Base-by-base conservation (phyloP, 495 filamentous ascomycete genomes). In the Aspergillus diversus region DNA sequence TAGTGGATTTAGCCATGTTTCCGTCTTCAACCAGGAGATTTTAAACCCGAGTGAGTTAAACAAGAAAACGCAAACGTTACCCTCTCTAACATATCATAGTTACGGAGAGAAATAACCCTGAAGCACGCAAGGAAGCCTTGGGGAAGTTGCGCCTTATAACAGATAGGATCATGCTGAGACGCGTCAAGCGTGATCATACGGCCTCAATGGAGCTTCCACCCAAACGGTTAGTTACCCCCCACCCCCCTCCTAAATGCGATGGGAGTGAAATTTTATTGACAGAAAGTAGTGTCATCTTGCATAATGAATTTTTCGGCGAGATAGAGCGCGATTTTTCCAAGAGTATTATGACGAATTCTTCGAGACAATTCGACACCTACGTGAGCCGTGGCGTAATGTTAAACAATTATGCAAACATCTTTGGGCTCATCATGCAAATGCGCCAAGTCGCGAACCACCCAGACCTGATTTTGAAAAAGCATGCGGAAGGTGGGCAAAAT, bases 341-440 rank as follows among this genome's bases (percentile, higher is more conserved):
- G 34, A 95, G 90, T 71, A 97, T 99, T 77, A 98, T 97, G 92
- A 89, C 85, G 21, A 95, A 91, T 67, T 89, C 89, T 9, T 86
- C 87, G 39, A 86, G 95, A 43, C 87, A 92, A 62, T 99, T 97
- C 64, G 91, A 97, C 64, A 97, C 92, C 1, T 99, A 97, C 68
- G 95, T 97, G 17, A 91, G 92, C 52, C 90, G 90, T 48, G 95
- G 94, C 75, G 95, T 98, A 5, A 86, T 97, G 74, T 84, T 98
- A 59, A 97, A 97, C 79, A 99, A 98, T 69, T 97, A 97, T 68
- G 93, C 94, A 43, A 83, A 82, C 69, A 87, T 89, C 68, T 87
- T 88, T 64, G 92, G 92, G 51, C 83, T 97, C 46, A 96, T 97
- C 69, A 96, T 96, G 90, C 90, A 96, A 73, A 97, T 97, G 93